phyloP scores from a whole-genome alignment of 108 stramenopile species.

The Cyclotella cryptica region DNA sequence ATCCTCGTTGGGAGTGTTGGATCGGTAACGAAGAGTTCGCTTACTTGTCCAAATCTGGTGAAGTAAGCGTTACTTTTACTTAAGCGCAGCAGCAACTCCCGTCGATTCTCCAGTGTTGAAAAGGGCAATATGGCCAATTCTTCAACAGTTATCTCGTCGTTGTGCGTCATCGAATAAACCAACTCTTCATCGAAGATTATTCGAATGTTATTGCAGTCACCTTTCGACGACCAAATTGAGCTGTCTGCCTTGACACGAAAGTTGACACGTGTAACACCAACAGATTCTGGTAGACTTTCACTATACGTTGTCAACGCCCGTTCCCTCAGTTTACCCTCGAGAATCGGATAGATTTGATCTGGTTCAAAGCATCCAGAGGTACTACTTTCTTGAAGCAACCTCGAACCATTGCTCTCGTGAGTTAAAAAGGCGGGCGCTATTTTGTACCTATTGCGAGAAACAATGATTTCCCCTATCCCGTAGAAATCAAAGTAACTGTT shows the following conservation, averaged over 20 bases:
- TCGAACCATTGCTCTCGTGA: neutral
- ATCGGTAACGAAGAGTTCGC: slow-evolving; percentile 3
- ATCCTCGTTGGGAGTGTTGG: neutral
- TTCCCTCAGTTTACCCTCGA: slow-evolving; percentile 1
- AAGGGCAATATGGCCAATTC: neutral
- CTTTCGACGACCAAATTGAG: neutral
- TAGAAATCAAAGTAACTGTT: slow-evolving; percentile 13
- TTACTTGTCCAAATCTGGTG: neutral
- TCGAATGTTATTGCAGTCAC: neutral
- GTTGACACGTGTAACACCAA: neutral
- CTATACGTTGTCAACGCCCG: neutral
- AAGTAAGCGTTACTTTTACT: neutral
- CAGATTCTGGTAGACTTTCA: neutral
- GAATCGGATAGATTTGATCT: neutral
- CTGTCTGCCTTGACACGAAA: slow-evolving; percentile 3
- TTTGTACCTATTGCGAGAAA: neutral
- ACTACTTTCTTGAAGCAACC: neutral
- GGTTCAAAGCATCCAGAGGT: slow-evolving; percentile 4
- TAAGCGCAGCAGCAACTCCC: neutral
- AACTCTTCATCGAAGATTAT: slow-evolving; percentile 1
- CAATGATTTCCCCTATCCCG: neutral
- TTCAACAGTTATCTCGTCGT: neutral
- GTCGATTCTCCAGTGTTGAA: neutral
- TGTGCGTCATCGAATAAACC: neutral
- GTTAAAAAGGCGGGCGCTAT: neutral